phyloP scores from a whole-genome alignment of 371 early-diverging fungal genomes.

The Mortierella sp. region DNA sequence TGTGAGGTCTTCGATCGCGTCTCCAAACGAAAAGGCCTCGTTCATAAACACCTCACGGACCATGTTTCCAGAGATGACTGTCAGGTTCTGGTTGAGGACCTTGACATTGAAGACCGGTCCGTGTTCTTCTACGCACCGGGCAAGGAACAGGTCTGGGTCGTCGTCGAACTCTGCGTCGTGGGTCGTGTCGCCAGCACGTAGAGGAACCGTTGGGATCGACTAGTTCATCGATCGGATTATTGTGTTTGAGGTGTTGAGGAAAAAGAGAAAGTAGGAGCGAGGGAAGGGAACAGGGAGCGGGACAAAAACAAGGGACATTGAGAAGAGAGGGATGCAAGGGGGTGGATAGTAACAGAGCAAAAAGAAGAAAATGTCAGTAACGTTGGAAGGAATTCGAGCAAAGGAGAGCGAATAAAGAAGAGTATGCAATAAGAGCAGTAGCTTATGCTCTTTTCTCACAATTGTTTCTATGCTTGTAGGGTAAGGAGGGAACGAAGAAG shows the following conservation, averaged over 20 bases:
- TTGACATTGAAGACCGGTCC: slow-evolving; percentile 30
- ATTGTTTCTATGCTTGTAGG: too few relatives aligned
- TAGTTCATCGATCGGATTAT: too few relatives aligned
- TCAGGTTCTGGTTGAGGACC: slow-evolving; percentile 13
- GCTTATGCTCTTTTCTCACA: too few relatives aligned
- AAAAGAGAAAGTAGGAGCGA: background rate
- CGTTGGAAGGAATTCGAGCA: background rate
- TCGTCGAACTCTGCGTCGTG: slow-evolving; percentile 29
- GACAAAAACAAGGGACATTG: background rate
- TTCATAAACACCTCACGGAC: slow-evolving; percentile 40
- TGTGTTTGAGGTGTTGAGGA: too few relatives aligned
- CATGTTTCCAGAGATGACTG: slow-evolving; percentile 24
- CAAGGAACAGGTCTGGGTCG: slow-evolving; percentile 25
- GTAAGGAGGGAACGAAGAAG: background rate
- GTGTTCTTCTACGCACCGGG: slow-evolving; percentile 19
- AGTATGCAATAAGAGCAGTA: background rate
- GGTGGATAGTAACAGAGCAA: background rate
- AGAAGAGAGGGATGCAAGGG: background rate
- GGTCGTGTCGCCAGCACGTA: slow-evolving; percentile 32
- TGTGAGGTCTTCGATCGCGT: slow-evolving; percentile 27
- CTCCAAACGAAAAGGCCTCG: slow-evolving; percentile 20
- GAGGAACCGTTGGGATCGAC: slow-evolving; percentile 35
- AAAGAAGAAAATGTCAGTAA: background rate
- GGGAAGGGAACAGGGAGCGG: background rate
- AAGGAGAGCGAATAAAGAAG: background rate